Evolutionary conservation across 306 rosid species (phyloP).

Genomic region (Medicago lupulina): DNA sequence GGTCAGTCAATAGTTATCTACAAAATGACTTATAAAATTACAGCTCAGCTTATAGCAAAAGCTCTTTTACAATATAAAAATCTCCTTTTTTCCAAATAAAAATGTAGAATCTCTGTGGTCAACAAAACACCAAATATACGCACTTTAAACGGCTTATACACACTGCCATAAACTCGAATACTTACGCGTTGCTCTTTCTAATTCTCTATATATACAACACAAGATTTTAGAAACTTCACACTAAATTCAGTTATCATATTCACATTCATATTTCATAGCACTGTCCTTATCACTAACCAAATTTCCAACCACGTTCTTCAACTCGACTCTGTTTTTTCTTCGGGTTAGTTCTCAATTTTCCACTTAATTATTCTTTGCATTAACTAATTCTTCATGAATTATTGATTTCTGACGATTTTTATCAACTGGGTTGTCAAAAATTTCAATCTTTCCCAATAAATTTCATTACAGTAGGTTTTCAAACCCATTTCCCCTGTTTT

Average conservation of each 20-base stretch:
- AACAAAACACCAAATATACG: conserved; percentile 26
- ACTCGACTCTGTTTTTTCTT: conserved; percentile 21
- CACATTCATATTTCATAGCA: neutral
- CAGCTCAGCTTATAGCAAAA: neutral
- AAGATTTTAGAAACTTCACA: conserved; percentile 35
- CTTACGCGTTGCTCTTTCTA: neutral
- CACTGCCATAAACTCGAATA: conserved; percentile 15
- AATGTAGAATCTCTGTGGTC: conserved; percentile 4
- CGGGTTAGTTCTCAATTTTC: conserved; percentile 32
- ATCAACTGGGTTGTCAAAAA: conserved; percentile 26
- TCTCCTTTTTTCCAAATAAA: neutral
- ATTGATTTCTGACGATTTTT: neutral
- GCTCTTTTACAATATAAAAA: neutral
- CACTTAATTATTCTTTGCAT: neutral
- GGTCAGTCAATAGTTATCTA: conserved; percentile 10
- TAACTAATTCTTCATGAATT: conserved; percentile 7
- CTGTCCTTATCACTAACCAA: conserved; percentile 25
- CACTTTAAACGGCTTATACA: conserved; percentile 15
- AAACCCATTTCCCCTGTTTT: conserved; percentile 43
- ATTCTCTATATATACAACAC: neutral
- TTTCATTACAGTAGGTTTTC: conserved; percentile 16
- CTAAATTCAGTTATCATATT: neutral
- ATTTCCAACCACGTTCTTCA: conserved; percentile 9
- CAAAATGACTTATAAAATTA: conserved; percentile 10
- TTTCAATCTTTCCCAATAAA: conserved; percentile 1